phyloP scores from a whole-genome alignment of 768 basidiomycete genomes.

The Rhizopogon rudus region DNA sequence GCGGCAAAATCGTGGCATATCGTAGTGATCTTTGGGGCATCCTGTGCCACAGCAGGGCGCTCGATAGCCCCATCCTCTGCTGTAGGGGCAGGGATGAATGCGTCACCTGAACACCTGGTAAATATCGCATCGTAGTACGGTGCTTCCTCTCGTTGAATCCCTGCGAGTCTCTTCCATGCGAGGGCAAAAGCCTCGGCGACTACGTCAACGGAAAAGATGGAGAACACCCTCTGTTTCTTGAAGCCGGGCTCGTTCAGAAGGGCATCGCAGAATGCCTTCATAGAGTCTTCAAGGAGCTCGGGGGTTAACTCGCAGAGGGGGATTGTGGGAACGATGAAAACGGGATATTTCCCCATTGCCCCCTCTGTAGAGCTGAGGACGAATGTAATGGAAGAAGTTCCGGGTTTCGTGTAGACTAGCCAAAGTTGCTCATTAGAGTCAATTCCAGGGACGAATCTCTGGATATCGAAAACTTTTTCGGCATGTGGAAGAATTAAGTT shows the following conservation, averaged over 20 bases:
- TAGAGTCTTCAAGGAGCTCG: slow-evolving; percentile 30
- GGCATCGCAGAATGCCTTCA: slow-evolving; percentile 30
- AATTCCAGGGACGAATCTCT: slow-evolving; percentile 16
- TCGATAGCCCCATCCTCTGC: slow-evolving; percentile 31
- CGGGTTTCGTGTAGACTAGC: slow-evolving; percentile 40
- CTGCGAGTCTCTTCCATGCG: slow-evolving; percentile 39
- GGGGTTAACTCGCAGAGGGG: slow-evolving; percentile 18
- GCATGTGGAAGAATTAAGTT: slow-evolving; percentile 53
- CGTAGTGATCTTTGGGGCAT: slow-evolving; percentile 34
- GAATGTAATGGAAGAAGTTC: slow-evolving; percentile 32
- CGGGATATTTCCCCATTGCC: slow-evolving; percentile 42
- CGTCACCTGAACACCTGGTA: slow-evolving; percentile 37
- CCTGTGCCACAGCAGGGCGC: slow-evolving; percentile 33
- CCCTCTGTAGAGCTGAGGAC: slow-evolving; percentile 43
- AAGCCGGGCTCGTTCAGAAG: slow-evolving; percentile 23
- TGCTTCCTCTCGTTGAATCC: slow-evolving; percentile 30
- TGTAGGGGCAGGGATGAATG: slow-evolving; percentile 23
- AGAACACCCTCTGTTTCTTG: slow-evolving; percentile 47
- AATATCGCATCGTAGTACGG: slow-evolving; percentile 50
- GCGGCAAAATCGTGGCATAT: slow-evolving; percentile 50
- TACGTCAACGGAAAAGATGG: slow-evolving; percentile 49
- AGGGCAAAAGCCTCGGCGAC: slow-evolving; percentile 39
- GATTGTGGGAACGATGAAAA: slow-evolving; percentile 43
- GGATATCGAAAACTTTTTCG: slow-evolving; percentile 31
- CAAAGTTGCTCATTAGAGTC: slow-evolving; percentile 33